A percentile compares a stretch with the other conserved stretches of the same genome.
Conservation (phyloP, 768 basidiomycete species). For the Termitomyces sp. region DNA sequence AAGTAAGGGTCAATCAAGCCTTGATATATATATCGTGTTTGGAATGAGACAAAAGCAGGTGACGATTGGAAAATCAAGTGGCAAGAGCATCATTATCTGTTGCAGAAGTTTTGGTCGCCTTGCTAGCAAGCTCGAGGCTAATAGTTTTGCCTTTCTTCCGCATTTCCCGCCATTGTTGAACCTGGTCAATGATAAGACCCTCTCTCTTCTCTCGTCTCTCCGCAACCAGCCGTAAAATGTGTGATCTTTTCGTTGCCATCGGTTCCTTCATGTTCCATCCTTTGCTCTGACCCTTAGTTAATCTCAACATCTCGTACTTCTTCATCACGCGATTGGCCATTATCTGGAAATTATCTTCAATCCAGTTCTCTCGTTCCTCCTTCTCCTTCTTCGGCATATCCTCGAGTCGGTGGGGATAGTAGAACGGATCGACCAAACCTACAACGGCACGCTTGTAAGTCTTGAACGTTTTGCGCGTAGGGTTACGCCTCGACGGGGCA, state of each 20-base stretch:
- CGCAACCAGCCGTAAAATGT: slow-evolving; percentile 40
- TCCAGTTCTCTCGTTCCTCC: slow-evolving; percentile 51
- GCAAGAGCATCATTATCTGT: slow-evolving; percentile 1
- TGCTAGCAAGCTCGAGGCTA: slow-evolving; percentile 6
- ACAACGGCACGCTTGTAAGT: slow-evolving; percentile 92
- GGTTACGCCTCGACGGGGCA: slow-evolving; percentile 28
- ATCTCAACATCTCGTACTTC: slow-evolving; percentile 35
- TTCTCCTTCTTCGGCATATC: slow-evolving; percentile 67
- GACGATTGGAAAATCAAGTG: neutral
- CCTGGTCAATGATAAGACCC: slow-evolving; percentile 30
- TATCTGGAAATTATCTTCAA: slow-evolving; percentile 61
- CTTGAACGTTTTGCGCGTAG: slow-evolving; percentile 34
- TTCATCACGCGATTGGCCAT: slow-evolving; percentile 30
- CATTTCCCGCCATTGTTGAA: slow-evolving; percentile 30
- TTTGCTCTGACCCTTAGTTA: slow-evolving; percentile 36
- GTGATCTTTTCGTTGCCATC: slow-evolving; percentile 41
- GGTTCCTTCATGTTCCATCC: slow-evolving; percentile 41
- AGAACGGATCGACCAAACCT: slow-evolving; percentile 89
- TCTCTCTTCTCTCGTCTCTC: slow-evolving; percentile 41
- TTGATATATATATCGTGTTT: too few species aligned
- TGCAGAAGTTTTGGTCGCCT: neutral
- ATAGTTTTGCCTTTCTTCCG: slow-evolving; percentile 28
- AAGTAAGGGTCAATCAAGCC: too few species aligned
- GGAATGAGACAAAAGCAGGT: too few species aligned
- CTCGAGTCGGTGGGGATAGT: slow-evolving; percentile 79